Evolutionary conservation across 352 stramenopile genomes (phyloP), one percentile per base, ranked within the genome.

Genomic region (Peronospora belbahrii): DNA sequence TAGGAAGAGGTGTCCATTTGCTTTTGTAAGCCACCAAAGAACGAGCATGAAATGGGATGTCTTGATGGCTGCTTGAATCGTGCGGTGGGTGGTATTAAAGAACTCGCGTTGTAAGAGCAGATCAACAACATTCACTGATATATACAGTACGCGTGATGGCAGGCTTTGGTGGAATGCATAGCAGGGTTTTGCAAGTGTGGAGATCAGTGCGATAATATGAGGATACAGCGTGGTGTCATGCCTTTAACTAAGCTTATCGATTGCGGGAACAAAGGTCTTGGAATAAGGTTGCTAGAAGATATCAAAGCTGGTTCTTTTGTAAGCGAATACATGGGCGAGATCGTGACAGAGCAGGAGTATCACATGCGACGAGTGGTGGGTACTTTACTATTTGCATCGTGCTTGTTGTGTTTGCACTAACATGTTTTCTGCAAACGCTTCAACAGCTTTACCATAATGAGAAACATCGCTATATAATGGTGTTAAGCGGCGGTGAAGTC

Each of bases 401-500:
- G 37, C 17, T 13, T n/a, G 8, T 15, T 43, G 24, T 18, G 6
- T 10, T 42, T 9, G 34, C 24, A 42, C n/a, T 32, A 20, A 33
- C 2, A 7, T 25, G 15, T 10, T 24, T 38, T 8, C 4, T 32
- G 6, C 30, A 4, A 42, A 31, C 11, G 28, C 32, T 9, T 35
- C 34, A 11, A 14, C 14, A 85, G 74, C 64, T 77, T 28, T 90
- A 87, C 43, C 84, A 94, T 60, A 71, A 86, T 36, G 78, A 90
- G 38, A 88, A 90, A 59, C 77, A 86, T 33, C 62, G 71, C 4
- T 88, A 90, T 62, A 86, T 85, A 70, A 88, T 93, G 72, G 78
- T 88, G 25, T 64, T 89, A 43, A 89, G 74, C 38, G 80, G 77
- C 17, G 79, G 70, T 14, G 76, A 90, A 62, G 85, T 94, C 56